Percentiles rank a stretch among this genome's conserved stretches.
These are phyloP conservation scores for Daphne laureola DNA, from an alignment of 441 rosid genomes.

Conservation along the genomic window DNA sequence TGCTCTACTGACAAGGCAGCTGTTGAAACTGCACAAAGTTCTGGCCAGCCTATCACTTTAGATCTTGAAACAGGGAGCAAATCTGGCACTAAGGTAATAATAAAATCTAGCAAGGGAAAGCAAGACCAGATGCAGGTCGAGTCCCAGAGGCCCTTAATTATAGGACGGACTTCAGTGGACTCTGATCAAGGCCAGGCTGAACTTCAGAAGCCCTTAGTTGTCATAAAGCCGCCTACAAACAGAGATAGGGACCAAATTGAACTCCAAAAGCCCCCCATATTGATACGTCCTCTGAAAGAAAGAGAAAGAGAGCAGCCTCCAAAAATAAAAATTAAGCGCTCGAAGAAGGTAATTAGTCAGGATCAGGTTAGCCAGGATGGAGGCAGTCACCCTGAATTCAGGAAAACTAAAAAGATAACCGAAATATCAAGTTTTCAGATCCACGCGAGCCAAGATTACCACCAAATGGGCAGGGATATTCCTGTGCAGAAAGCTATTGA, in stretches of 20 bases:
- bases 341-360: constrained; percentile 67
- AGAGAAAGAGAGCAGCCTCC: constrained; percentile 66
- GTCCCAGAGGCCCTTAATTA: constrained; percentile 42
- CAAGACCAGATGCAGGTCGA: constrained; percentile 46
- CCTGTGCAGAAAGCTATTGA: constrained; percentile 50
- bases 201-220: constrained; percentile 51
- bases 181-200: constrained; percentile 54
- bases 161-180: constrained; percentile 51
- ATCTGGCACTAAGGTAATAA: constrained; percentile 49
- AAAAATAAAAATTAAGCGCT: constrained; percentile 70
- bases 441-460: constrained; percentile 34
- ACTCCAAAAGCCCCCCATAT: constrained; percentile 52
- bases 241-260: constrained; percentile 55
- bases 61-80: constrained; percentile 49
- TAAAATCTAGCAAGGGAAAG: constrained; percentile 64
- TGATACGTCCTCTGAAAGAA: constrained; percentile 74
- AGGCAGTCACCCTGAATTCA: constrained; percentile 50
- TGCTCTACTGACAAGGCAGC: constrained; percentile 54
- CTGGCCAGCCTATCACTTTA: constrained; percentile 43
- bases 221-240: constrained; percentile 61
- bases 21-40: constrained; percentile 39
- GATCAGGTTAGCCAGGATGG: constrained; percentile 76
- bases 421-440: constrained; percentile 69
- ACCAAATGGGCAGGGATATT: constrained; percentile 35
- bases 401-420: constrained; percentile 77